Evolutionary conservation across 208 protist genomes (phyloP).

Genomic region (Kentomonas sorsogonicus): DNA sequence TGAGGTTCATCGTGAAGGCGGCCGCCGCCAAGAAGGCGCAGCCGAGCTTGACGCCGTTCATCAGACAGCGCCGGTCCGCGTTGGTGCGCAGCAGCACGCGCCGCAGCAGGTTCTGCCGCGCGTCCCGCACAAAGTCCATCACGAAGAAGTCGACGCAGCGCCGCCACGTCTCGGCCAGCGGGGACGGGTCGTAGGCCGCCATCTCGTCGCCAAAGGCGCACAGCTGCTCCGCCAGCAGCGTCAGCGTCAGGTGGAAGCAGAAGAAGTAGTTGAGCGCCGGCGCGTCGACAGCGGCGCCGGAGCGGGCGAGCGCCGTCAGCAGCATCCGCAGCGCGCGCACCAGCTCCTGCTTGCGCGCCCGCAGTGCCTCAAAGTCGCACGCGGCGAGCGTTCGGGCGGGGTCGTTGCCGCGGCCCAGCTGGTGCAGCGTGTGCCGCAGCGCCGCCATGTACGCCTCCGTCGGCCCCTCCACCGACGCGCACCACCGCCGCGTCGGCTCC

Average conservation of each 20-base stretch:
- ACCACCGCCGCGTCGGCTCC: slow-evolving; percentile 12
- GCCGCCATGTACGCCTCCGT: slow-evolving; percentile 30
- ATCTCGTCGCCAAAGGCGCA: slow-evolving; percentile 44
- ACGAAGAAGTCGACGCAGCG: slow-evolving; percentile 41
- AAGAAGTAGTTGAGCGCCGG: slow-evolving; percentile 39
- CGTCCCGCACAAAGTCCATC: slow-evolving; percentile 37
- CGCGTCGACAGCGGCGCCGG: slow-evolving; percentile 12
- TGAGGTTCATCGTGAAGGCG: slow-evolving; percentile 35
- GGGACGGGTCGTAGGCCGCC: slow-evolving; percentile 27
- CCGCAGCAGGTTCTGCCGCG: slow-evolving; percentile 27
- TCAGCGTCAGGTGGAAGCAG: slow-evolving; percentile 52
- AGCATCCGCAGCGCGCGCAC: slow-evolving; percentile 16
- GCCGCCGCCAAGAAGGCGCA: slow-evolving; percentile 39
- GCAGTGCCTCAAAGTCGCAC: slow-evolving; percentile 28
- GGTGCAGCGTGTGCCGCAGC: slow-evolving; percentile 17
- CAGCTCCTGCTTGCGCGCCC: slow-evolving; percentile 27
- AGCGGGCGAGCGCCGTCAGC: slow-evolving; percentile 1
- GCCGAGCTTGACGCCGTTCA: slow-evolving; percentile 50
- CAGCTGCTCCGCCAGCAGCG: slow-evolving; percentile 44
- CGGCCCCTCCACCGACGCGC: slow-evolving; percentile 20
- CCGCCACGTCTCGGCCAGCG: slow-evolving; percentile 27
- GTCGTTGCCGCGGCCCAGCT: slow-evolving; percentile 21
- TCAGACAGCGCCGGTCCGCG: slow-evolving; percentile 25
- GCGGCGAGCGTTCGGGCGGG: slow-evolving; percentile 18
- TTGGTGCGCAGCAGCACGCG: slow-evolving; percentile 44